Conservation (phyloP, 2,329 filamentous ascomycete genomes). For the Aspergillus sergii region DNA sequence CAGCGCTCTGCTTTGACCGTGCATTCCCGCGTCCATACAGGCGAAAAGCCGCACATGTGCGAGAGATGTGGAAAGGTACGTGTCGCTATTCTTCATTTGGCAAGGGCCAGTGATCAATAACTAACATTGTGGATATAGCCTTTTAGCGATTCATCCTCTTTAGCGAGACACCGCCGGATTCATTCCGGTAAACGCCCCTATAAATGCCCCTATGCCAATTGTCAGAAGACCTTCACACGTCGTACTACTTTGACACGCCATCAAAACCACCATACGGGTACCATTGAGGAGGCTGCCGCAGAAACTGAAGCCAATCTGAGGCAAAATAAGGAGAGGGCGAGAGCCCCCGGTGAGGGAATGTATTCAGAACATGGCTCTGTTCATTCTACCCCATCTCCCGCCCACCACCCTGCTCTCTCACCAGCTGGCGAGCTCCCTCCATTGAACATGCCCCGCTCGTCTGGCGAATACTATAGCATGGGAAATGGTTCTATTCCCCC, state of each 20-base stretch:
- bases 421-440: constrained; percentile 74
- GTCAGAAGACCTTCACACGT: constrained; percentile 97
- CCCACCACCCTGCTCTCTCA: constrained; percentile 79
- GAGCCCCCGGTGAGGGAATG: constrained; percentile 41
- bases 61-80: constrained; percentile 93
- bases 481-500: constrained; percentile 77
- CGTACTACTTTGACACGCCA: constrained; percentile 93
- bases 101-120: not conserved
- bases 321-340: constrained; percentile 44
- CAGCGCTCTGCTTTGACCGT: constrained; percentile 94
- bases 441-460: constrained; percentile 68
- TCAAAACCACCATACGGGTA: constrained; percentile 93
- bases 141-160: constrained; percentile 93
- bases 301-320: constrained; percentile 86
- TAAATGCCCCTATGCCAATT: constrained; percentile 96
- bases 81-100: not conserved
- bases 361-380: constrained; percentile 50
- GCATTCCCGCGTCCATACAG: constrained; percentile 92
- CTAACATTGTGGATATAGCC: constrained; percentile 60
- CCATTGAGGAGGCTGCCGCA: constrained; percentile 87
- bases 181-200: constrained; percentile 95
- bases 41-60: constrained; percentile 98
- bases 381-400: constrained; percentile 75
- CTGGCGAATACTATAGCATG: constrained; percentile 72
- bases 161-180: constrained; percentile 90